Evolutionary conservation across 164 flowering plant genomes (phyloP).

Genomic region (Nelumbo lutea): DNA sequence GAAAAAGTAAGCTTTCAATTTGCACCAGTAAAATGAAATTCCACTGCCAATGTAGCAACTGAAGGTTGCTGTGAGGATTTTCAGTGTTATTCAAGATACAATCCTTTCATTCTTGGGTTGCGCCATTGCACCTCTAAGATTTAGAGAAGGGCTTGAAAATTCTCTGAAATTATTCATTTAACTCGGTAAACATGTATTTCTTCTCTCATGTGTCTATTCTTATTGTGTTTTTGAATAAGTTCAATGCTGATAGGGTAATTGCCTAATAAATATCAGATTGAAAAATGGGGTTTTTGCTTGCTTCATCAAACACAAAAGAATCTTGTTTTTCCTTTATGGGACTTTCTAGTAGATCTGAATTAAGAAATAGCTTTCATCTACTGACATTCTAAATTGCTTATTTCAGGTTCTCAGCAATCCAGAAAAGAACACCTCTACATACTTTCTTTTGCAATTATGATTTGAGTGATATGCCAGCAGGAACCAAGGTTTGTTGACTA

Average conservation of each 20-base stretch:
- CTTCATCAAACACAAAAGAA: neutral
- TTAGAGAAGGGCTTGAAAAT: no score
- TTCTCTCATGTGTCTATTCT: neutral
- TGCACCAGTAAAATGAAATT: no score
- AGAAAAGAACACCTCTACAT: constrained; percentile 88
- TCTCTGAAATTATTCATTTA: no score
- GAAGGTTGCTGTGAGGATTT: no score
- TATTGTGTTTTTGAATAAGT: neutral
- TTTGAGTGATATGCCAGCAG: constrained; percentile 94
- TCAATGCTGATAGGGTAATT: neutral
- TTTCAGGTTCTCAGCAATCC: constrained; percentile 92
- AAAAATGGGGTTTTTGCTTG: neutral
- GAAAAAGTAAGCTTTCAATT: no score
- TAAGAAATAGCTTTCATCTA: neutral
- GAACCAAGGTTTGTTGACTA: constrained; percentile 73
- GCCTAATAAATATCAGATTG: neutral
- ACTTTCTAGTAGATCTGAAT: neutral
- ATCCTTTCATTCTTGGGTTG: no score
- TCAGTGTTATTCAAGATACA: no score
- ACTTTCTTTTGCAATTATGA: constrained; percentile 94
- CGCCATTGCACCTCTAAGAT: no score
- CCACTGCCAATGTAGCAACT: no score
- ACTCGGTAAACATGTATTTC: neutral
- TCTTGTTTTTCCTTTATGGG: neutral
- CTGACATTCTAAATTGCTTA: constrained; percentile 10